Percentiles rank a stretch among this genome's conserved stretches.
phyloP scores from a whole-genome alignment of 2,329 filamentous ascomycete genomes.

The Neopestalotiopsis rosae region DNA sequence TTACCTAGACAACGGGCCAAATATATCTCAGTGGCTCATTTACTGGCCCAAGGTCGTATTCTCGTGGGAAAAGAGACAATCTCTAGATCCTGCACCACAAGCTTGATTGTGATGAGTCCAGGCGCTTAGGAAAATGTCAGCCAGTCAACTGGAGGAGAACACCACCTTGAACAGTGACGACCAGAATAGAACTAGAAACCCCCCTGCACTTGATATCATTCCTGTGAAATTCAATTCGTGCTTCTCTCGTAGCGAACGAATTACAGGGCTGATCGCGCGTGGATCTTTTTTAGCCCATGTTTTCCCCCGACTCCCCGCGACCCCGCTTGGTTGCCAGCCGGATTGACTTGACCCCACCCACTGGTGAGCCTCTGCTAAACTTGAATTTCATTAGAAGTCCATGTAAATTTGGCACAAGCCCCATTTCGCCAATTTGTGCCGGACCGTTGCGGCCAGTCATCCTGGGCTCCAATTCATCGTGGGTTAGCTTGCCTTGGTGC shows the following conservation, averaged over 20 bases:
- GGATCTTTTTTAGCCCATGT: background rate
- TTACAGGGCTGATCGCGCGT: background rate
- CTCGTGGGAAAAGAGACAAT: background rate
- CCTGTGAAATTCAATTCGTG: background rate
- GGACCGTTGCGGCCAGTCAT: background rate
- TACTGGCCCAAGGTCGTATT: background rate
- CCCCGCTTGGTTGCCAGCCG: background rate
- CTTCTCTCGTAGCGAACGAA: background rate
- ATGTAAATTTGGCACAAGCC: background rate
- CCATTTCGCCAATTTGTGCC: background rate
- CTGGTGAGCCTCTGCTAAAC: background rate
- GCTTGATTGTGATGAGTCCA: constrained; percentile 11
- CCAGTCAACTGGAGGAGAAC: constrained; percentile 15
- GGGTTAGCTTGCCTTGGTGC: background rate
- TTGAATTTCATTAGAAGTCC: background rate
- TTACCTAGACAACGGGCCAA: background rate
- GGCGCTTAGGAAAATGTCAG: constrained; percentile 13
- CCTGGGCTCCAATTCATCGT: background rate
- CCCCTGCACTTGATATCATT: background rate
- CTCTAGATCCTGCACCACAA: background rate
- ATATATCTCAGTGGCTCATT: background rate
- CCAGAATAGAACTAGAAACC: background rate
- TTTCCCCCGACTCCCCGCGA: background rate
- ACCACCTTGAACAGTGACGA: constrained; percentile 2
- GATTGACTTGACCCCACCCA: background rate